Percentiles rank a stretch among this genome's conserved stretches.
Evolutionary conservation across 2,329 filamentous ascomycete species (phyloP).

Genomic region (Stagonosporopsis tanaceti): DNA sequence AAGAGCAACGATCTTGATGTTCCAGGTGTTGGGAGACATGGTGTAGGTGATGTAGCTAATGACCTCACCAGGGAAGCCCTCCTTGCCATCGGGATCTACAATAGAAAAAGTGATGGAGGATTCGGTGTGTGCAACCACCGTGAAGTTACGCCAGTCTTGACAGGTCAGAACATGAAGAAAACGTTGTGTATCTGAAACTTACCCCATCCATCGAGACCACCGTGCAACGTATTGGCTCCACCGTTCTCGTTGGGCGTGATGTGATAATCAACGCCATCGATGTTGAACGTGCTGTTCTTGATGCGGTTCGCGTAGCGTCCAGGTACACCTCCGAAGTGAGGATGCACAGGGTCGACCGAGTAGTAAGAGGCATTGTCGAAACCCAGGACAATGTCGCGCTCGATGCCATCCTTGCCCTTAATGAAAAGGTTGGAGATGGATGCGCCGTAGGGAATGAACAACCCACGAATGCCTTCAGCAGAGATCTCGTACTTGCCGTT

Average conservation of each 20-base stretch:
- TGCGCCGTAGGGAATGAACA: slow-evolving; percentile 78
- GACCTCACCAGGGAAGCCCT: slow-evolving; percentile 82
- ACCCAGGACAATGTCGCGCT: slow-evolving; percentile 75
- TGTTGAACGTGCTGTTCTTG: slow-evolving; percentile 75
- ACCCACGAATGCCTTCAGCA: slow-evolving; percentile 70
- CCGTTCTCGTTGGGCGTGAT: slow-evolving; percentile 68
- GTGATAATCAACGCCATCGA: slow-evolving; percentile 69
- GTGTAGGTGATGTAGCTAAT: slow-evolving; percentile 78
- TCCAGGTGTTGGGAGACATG: slow-evolving; percentile 70
- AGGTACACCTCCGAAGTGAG: slow-evolving; percentile 75
- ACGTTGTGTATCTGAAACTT: neutral
- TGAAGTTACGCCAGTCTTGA: slow-evolving; percentile 73
- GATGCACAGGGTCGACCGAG: slow-evolving; percentile 68
- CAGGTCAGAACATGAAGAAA: neutral
- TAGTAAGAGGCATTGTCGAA: slow-evolving; percentile 81
- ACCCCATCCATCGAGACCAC: slow-evolving; percentile 74
- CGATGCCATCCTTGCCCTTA: slow-evolving; percentile 71
- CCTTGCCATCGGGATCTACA: slow-evolving; percentile 74
- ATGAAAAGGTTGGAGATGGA: slow-evolving; percentile 76
- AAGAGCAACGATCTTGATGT: slow-evolving; percentile 75
- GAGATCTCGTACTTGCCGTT: slow-evolving; percentile 74
- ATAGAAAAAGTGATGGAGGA: slow-evolving; percentile 78
- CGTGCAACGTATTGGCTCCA: slow-evolving; percentile 69
- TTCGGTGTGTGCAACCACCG: slow-evolving; percentile 71
- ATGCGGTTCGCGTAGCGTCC: slow-evolving; percentile 84